Evolutionary conservation across 108 stramenopile genomes (phyloP), one percentile per base, ranked within the genome.

Genomic region (Epithemia pelagica): DNA sequence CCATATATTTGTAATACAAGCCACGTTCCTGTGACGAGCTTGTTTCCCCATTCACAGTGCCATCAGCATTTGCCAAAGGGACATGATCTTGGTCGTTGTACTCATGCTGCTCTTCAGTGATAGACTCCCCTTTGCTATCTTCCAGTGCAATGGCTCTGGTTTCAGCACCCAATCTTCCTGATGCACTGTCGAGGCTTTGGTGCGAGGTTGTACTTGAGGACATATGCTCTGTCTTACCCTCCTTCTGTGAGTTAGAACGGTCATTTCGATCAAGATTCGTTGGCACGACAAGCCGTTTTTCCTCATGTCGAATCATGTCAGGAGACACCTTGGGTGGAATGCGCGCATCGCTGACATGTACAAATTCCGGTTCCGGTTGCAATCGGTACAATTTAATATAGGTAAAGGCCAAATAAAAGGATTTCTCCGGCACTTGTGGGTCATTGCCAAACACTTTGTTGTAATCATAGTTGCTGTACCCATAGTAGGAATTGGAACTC

Each of bases 351-450:
- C 85, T 87, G 59, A 91, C 51, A 52, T 86, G 89, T 0, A 92
- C 69, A 68, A 92, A 89, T 58, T 92, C 91, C 32, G 91, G 91
- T 55, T 92, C 91, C 15, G 88, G 88, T 67, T 87, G 88, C 31
- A 64, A 32, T 54, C 88, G 70, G 52, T 87, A 92, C 0, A 89
- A 78, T 76, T 92, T 92, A 67, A 92, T 84, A 64, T 89, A 89
- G 59, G 77, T 74, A 21, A 92, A 67, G 1, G 91, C 86, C 2
- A 92, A 64, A 67, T 89, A 92, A 72, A 92, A 92, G 32, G 68
- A 80, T n/a, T 72, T 57, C 62, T 54, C 73, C 27, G 75, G 66
- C 0, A 58, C 65, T 28, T 58, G 37, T 28, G 62, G 37, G 24
- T 0, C 24, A n/a, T 59, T 68, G 8, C 22, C 28, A 30, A 56